Percentiles rank a stretch among this genome's conserved stretches.
phyloP scores from a whole-genome alignment of 352 stramenopile genomes.

The Globisporangium nagaii region DNA sequence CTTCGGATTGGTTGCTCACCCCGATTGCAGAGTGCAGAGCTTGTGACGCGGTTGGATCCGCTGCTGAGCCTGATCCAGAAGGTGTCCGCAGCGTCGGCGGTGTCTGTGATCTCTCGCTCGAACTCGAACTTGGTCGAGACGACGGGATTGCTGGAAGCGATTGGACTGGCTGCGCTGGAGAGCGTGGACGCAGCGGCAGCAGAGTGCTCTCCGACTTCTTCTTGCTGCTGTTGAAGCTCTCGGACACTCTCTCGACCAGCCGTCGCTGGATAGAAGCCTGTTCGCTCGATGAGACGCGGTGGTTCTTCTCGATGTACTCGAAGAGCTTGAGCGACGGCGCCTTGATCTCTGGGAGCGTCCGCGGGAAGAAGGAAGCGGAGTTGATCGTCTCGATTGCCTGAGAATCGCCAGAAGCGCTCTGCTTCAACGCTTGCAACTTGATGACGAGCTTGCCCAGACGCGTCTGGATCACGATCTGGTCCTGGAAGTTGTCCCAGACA shows the following conservation, averaged over 20 bases:
- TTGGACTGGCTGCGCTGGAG: not conserved
- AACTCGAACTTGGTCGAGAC: slow-evolving; percentile 2
- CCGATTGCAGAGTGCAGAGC: not conserved
- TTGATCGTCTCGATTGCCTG: not conserved
- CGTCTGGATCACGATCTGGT: slow-evolving; percentile 58
- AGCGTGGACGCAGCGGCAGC: slow-evolving; percentile 8
- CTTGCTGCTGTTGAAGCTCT: slow-evolving; percentile 31
- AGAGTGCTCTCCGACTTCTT: slow-evolving; percentile 15
- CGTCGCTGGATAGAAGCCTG: not conserved
- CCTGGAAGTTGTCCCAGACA: slow-evolving; percentile 58
- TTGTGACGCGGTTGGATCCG: not conserved
- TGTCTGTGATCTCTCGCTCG: slow-evolving; percentile 7
- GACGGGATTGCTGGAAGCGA: slow-evolving; percentile 5
- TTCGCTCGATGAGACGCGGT: not conserved
- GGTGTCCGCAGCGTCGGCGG: too few relatives aligned
- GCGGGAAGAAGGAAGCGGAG: slow-evolving; percentile 17
- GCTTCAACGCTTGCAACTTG: slow-evolving; percentile 27
- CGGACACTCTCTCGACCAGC: slow-evolving; percentile 14
- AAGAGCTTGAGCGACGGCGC: slow-evolving; percentile 53
- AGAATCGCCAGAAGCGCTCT: not conserved
- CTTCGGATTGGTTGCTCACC: slow-evolving; percentile 24
- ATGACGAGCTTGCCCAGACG: slow-evolving; percentile 45
- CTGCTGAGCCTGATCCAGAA: not conserved
- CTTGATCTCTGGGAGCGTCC: slow-evolving; percentile 27
- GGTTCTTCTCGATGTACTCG: slow-evolving; percentile 33